Evolutionary conservation across 345 rosid genomes (phyloP).

Genomic region (Eucalyptus sp.): DNA sequence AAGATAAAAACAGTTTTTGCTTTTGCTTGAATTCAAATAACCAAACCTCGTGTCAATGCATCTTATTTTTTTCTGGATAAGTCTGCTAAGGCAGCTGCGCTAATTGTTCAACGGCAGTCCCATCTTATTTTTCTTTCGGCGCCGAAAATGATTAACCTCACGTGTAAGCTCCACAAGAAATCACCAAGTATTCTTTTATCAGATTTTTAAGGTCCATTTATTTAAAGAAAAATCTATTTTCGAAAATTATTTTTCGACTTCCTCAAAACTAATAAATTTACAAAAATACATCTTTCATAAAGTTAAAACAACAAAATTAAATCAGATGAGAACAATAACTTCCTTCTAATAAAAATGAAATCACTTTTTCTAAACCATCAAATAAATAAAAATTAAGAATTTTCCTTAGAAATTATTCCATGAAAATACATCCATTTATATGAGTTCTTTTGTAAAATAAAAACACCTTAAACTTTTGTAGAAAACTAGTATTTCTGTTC

Average conservation of each 20-base stretch:
- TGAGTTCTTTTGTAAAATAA: no score
- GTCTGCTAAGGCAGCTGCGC: not conserved
- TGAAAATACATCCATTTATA: no score
- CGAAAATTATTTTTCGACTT: no score
- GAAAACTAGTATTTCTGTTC: not conserved
- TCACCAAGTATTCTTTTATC: not conserved
- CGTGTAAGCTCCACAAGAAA: not conserved
- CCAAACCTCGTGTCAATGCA: not conserved
- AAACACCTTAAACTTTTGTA: not conserved
- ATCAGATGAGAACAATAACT: not conserved
- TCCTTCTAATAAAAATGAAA: not conserved
- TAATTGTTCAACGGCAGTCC: no score
- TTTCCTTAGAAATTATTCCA: not conserved
- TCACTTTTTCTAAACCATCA: not conserved
- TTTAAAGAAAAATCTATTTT: not conserved
- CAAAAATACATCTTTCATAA: no score
- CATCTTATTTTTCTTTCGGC: no score
- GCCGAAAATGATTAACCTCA: not conserved
- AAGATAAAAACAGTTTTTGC: no score
- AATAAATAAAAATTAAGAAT: no score
- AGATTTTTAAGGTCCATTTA: not conserved
- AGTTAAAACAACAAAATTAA: no score
- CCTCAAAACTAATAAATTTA: not conserved
- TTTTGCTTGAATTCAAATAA: no score
- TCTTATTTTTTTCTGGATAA: not conserved